phyloP scores from a whole-genome alignment of 352 stramenopile genomes.

The Globisporangium nodosum region DNA sequence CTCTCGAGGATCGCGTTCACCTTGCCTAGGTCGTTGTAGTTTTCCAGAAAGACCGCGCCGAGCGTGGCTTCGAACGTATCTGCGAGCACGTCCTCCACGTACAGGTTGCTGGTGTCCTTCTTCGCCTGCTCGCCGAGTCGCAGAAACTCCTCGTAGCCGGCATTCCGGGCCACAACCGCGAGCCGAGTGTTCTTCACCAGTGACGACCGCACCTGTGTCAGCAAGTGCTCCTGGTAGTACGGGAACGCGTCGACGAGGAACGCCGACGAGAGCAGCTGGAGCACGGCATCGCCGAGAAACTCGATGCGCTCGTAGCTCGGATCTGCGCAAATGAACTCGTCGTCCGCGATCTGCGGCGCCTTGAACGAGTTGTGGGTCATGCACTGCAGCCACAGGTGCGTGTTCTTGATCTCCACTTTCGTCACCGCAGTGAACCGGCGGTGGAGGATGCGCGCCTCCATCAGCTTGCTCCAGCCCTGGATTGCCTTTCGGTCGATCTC shows the following conservation, averaged over 20 bases:
- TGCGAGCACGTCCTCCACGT: conserved; percentile 70
- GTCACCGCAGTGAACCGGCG: conserved; percentile 44
- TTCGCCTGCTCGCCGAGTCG: conserved; percentile 60
- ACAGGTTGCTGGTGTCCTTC: conserved; percentile 44
- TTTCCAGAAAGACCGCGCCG: conserved; percentile 73
- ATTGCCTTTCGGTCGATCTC: conserved; percentile 48
- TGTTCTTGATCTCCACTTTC: conserved; percentile 49
- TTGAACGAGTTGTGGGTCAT: conserved; percentile 78
- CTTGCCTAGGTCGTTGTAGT: conserved; percentile 40
- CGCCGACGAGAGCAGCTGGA: conserved; percentile 73
- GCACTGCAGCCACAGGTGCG: conserved; percentile 73
- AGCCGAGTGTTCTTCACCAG: conserved; percentile 84
- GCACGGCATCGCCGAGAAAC: conserved; percentile 79
- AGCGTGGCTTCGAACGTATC: conserved; percentile 79
- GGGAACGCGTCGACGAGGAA: conserved; percentile 79
- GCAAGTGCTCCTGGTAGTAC: conserved; percentile 74
- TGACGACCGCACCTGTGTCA: conserved; percentile 74
- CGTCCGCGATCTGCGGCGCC: conserved; percentile 55
- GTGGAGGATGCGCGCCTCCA: conserved; percentile 36
- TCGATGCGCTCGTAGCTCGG: conserved; percentile 81
- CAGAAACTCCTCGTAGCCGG: conserved; percentile 69
- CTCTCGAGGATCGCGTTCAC: conserved; percentile 61
- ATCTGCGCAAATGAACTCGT: conserved; percentile 64
- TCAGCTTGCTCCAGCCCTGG: conserved; percentile 45
- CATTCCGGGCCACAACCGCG: conserved; percentile 44